Evolutionary conservation across 2,329 filamentous ascomycete genomes (phyloP).

Genomic region (Hypoxylon sp.): DNA sequence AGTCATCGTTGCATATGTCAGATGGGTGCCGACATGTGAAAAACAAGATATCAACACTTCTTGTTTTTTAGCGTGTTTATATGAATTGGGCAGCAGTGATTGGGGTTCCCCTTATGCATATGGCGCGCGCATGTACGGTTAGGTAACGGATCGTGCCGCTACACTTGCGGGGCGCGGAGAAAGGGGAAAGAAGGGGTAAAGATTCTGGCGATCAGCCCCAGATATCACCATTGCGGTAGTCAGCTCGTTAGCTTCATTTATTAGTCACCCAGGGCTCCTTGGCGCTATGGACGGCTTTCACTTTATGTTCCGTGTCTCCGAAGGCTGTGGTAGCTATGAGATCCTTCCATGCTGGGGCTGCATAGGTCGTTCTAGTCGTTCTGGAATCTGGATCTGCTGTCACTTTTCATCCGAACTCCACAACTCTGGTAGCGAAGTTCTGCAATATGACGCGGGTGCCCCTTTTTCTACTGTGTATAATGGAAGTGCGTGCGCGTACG

Average conservation of each 20-base stretch:
- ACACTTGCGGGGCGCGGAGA: constrained; percentile 7
- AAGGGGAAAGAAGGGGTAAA: too few relatives aligned
- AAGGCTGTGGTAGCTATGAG: too few relatives aligned
- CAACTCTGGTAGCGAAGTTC: not conserved
- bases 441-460: not conserved
- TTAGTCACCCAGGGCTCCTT: constrained; percentile 6
- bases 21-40: constrained; percentile 8
- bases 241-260: constrained; percentile 23
- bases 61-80: too few relatives aligned
- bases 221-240: constrained; percentile 20
- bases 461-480: not conserved
- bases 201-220: constrained; percentile 26
- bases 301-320: too few relatives aligned
- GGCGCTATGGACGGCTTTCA: constrained; percentile 1
- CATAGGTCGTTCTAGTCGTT: constrained; percentile 10
- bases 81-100: too few relatives aligned
- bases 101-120: too few relatives aligned
- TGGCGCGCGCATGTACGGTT: not conserved
- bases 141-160: not conserved
- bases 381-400: constrained; percentile 13
- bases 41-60: too few relatives aligned
- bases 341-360: too few relatives aligned
- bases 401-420: constrained; percentile 3
- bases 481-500: constrained; percentile 1
- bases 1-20: not conserved